Conservation (phyloP, 768 basidiomycete species). For the Dendrothele bispora region DNA sequence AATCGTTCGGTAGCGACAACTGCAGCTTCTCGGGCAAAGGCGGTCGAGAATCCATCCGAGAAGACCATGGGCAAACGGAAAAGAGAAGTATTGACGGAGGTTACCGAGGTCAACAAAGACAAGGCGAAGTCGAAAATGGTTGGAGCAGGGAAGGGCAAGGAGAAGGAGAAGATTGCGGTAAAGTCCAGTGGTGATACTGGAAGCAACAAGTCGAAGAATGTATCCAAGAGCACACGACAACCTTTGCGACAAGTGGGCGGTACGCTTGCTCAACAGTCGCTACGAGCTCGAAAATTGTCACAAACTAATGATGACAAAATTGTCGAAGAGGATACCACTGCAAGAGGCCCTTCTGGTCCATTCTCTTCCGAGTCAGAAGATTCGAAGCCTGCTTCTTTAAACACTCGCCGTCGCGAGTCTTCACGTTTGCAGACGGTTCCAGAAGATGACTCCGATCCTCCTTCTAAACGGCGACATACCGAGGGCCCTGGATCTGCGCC, state of each 20-base stretch:
- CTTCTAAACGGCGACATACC: conserved; percentile 69
- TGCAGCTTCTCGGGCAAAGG: conserved; percentile 54
- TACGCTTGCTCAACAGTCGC: conserved; percentile 23
- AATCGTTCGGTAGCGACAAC: conserved; percentile 50
- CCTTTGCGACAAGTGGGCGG: conserved; percentile 55
- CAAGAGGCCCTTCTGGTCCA: conserved; percentile 10
- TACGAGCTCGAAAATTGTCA: not conserved
- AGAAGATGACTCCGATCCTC: conserved; percentile 52
- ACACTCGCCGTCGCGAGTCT: conserved; percentile 9
- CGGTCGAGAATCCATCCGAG: conserved; percentile 35
- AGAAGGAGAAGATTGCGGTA: conserved; percentile 28
- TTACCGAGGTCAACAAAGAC: conserved; percentile 55
- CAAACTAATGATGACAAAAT: conserved; percentile 16
- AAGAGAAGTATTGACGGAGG: conserved; percentile 78
- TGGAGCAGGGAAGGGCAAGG: conserved; percentile 61
- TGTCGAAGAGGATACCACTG: conserved; percentile 15
- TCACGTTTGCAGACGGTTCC: conserved; percentile 22
- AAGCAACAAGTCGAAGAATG: conserved; percentile 43
- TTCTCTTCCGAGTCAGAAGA: not conserved
- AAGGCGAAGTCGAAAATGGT: conserved; percentile 29
- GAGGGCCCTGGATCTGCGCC: conserved; percentile 50
- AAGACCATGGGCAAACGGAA: conserved; percentile 70
- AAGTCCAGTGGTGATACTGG: conserved; percentile 52
- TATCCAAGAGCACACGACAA: conserved; percentile 39
- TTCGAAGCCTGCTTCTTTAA: not conserved